Base-by-base conservation (phyloP, 2,329 filamentous ascomycete genomes). In the Cladorrhinum sp. region DNA sequence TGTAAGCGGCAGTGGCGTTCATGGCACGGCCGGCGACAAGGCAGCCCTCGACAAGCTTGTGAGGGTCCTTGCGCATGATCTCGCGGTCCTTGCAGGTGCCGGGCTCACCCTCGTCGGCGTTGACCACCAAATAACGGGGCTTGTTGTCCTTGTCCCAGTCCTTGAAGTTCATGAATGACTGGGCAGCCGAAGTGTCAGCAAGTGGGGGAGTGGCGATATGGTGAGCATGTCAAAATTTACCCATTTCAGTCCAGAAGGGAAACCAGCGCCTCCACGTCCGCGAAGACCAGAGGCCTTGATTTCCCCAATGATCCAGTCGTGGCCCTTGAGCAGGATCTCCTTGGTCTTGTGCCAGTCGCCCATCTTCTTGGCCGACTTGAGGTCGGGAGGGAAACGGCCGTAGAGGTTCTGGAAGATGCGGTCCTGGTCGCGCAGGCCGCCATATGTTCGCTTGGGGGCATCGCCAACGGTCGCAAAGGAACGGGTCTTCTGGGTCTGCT, bases 141-240 rank as follows among this genome's bases (percentile, higher is more conserved):
- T 96, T 96, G 70, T 78, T 89, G 76, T 98, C 95, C 80, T 99
- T 96, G 72, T 99, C 93, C 95, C 95, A 99, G 71, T 92, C 95
- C 80, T 97, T 97, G 83, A 93, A 93, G 84, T 99, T 99, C 95
- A 99, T 99, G 79, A 99, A 99, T 54, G 93, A 97, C 92, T 96
- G 72, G 48, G 48, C 8, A 48, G 32, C 12, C 9, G 29, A 20
- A 63, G 51, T 65, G 64, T 70, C 67, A 69, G 65, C 58, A 50
- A 25, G n/a, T 16, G 12, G 24, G 27, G 52, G 18, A 45, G 38
- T n/a, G n/a, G n/a, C 18, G n/a, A 18, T 49, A 49, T 49, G 45
- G 6, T 36, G 32, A 36, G 32, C 12, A 36, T 3, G 32, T 3
- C 13, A 18, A n/a, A 23, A 65, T 87, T 69, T 86, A 96, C 92